Percentiles rank a stretch among this genome's conserved stretches.
Evolutionary conservation across 176 grass and related monocot genomes (phyloP).

Genomic region (Carex myosuroides): DNA sequence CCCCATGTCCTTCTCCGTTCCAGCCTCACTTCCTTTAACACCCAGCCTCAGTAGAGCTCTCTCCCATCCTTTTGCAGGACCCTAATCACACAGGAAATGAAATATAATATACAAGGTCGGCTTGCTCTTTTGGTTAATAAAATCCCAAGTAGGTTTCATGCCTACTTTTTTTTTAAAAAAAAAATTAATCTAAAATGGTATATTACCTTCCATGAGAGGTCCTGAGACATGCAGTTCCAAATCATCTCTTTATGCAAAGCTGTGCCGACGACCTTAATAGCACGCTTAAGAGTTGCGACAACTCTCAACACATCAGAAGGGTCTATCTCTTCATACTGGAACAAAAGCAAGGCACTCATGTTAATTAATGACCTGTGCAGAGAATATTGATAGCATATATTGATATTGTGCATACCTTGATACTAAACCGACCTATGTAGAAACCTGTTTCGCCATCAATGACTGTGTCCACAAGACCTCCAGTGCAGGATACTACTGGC

Average conservation of each 20-base stretch:
- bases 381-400: background rate
- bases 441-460: constrained; percentile 68
- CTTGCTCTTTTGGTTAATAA: background rate
- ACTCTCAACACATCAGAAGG: constrained; percentile 45
- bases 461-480: constrained; percentile 74
- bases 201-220: constrained; percentile 89
- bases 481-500: constrained; percentile 47
- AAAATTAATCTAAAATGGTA: background rate
- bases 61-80: constrained; percentile 79
- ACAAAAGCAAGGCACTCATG: background rate
- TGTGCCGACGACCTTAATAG: constrained; percentile 50
- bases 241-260: constrained; percentile 52
- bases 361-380: background rate
- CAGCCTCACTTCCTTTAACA: constrained; percentile 31
- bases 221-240: constrained; percentile 68
- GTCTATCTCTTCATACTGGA: constrained; percentile 43
- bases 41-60: constrained; percentile 43
- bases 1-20: constrained; percentile 45
- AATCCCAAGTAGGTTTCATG: background rate
- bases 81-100: constrained; percentile 16
- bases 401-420: background rate
- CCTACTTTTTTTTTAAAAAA: background rate
- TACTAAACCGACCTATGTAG: constrained; percentile 64
- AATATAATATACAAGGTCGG: background rate
- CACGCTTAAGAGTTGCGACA: constrained; percentile 43